A percentile compares a stretch with the other conserved stretches of the same genome.
phyloP scores from a whole-genome alignment of 371 early-diverging fungal species.

The Actinomortierella ambigua region DNA sequence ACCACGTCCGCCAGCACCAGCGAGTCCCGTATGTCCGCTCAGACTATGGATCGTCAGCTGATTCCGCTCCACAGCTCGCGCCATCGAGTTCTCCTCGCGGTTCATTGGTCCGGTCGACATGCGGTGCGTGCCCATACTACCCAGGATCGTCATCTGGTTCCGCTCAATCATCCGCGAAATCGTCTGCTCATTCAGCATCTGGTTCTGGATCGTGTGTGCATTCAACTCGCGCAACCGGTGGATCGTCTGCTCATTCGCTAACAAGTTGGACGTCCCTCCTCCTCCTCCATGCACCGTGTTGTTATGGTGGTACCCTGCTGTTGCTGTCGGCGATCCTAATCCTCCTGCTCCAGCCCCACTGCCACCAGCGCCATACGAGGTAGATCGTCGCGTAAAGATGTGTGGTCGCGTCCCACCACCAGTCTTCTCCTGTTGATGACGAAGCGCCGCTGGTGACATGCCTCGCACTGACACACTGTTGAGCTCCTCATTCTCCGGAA shows the following conservation, averaged over 20 bases:
- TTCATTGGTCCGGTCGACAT: slow-evolving; percentile 46
- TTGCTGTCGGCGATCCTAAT: too few relatives aligned
- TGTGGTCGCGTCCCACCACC: too few relatives aligned
- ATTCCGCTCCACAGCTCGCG: slow-evolving; percentile 68
- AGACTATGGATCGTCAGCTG: slow-evolving; percentile 72
- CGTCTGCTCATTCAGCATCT: slow-evolving; percentile 65
- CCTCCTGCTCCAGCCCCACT: too few relatives aligned
- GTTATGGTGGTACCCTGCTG: too few relatives aligned
- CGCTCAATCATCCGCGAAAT: slow-evolving; percentile 72
- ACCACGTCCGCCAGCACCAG: not conserved
- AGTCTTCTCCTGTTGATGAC: too few relatives aligned
- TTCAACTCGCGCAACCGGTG: slow-evolving; percentile 49
- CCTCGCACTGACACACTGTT: not conserved
- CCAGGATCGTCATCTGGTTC: slow-evolving; percentile 60
- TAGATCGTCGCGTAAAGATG: too few relatives aligned
- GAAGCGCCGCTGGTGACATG: not conserved
- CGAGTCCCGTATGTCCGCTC: slow-evolving; percentile 49
- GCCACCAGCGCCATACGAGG: too few relatives aligned
- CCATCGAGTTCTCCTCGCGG: slow-evolving; percentile 57
- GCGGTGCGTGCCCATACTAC: slow-evolving; percentile 45
- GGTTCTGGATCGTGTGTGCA: slow-evolving; percentile 48
- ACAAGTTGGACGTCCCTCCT: slow-evolving; percentile 17
- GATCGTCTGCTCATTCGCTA: slow-evolving; percentile 48
- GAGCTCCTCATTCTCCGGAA: slow-evolving; percentile 15
- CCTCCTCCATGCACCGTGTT: too few relatives aligned